These are phyloP conservation scores for Linum trigynum DNA, from an alignment of 345 rosid genomes.

Conservation along the genomic window DNA sequence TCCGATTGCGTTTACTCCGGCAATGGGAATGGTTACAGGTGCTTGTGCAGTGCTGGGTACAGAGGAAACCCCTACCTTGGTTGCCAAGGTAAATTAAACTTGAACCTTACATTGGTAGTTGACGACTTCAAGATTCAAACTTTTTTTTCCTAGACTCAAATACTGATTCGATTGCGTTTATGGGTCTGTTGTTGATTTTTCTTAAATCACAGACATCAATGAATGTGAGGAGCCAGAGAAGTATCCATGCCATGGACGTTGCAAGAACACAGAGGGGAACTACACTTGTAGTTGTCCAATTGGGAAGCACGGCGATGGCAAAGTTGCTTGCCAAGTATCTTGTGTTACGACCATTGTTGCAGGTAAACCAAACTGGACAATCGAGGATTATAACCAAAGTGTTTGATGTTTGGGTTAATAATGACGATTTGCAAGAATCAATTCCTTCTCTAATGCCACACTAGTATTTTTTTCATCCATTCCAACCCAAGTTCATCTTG, in stretches of 20 bases:
- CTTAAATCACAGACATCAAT: constrained; percentile 5
- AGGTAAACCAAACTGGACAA: no score
- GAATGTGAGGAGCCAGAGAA: constrained; percentile 2
- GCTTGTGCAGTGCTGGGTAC: constrained; percentile 10
- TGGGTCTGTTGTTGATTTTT: background rate
- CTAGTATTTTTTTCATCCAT: background rate
- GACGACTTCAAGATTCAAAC: background rate
- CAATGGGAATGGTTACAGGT: background rate
- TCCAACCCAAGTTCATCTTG: background rate
- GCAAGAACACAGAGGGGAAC: constrained; percentile 3
- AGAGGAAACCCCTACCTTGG: constrained; percentile 16
- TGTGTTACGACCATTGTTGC: background rate
- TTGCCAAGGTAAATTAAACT: constrained; percentile 13
- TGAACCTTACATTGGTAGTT: background rate
- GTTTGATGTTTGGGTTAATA: no score
- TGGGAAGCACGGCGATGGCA: constrained; percentile 16
- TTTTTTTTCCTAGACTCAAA: no score
- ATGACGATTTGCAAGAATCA: background rate
- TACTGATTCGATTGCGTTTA: background rate
- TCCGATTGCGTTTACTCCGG: background rate
- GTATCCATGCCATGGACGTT: constrained; percentile 8
- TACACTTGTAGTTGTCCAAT: constrained; percentile 13
- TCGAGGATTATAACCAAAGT: no score
- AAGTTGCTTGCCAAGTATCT: constrained; percentile 13
- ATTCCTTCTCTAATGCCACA: background rate